These are phyloP conservation scores for Skeletonema costatum DNA, from an alignment of 108 stramenopile species.

Conservation along the genomic window DNA sequence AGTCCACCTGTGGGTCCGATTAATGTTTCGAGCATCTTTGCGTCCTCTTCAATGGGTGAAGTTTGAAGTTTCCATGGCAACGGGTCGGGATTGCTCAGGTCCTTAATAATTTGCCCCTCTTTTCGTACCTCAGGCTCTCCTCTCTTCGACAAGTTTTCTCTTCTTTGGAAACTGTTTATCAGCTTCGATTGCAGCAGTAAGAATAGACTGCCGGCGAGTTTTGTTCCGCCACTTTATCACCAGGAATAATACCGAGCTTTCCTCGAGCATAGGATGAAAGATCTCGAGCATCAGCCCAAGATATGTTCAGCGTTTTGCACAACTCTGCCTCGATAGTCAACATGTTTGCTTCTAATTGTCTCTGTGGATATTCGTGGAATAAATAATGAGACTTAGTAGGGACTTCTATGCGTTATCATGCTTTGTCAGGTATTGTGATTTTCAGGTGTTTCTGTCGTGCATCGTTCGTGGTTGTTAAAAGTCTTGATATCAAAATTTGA, in stretches of 20 bases:
- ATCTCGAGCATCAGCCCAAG: background rate
- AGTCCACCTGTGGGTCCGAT: too few relatives aligned
- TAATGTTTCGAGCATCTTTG: too few relatives aligned
- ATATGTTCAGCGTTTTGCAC: background rate
- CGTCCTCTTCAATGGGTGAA: too few relatives aligned
- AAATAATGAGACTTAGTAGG: too few relatives aligned
- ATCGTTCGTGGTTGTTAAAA: too few relatives aligned
- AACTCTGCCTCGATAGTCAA: background rate
- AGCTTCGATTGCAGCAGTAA: background rate
- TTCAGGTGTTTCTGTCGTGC: too few relatives aligned
- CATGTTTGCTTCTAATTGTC: background rate
- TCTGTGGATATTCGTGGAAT: too few relatives aligned
- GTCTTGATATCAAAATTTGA: too few relatives aligned
- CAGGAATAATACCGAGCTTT: background rate
- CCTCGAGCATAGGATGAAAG: background rate
- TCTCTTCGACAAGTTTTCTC: background rate
- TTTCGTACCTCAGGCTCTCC: background rate
- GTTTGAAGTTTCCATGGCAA: too few relatives aligned
- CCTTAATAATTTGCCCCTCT: background rate
- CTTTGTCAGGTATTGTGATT: too few relatives aligned
- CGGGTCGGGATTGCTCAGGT: too few relatives aligned
- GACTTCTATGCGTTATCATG: too few relatives aligned
- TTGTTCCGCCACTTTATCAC: background rate
- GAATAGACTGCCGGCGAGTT: background rate
- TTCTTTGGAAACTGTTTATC: background rate